Conservation (phyloP, 2,329 filamentous ascomycete species). For the Chalara sp. region DNA sequence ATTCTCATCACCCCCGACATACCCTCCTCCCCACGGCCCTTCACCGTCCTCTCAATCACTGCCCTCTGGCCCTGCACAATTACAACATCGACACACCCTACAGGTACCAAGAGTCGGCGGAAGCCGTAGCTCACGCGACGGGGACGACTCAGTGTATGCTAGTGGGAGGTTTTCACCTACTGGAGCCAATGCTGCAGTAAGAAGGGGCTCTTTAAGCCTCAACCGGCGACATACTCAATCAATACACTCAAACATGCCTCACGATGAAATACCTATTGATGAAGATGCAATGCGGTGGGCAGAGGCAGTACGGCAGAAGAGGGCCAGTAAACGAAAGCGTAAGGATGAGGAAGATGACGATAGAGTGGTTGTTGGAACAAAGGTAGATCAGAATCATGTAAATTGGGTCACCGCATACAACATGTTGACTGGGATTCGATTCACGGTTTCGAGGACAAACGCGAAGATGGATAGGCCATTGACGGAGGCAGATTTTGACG, state of each 20-base stretch:
- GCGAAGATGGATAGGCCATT: slow-evolving; percentile 90
- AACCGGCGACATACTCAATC: slow-evolving; percentile 77
- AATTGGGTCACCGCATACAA: slow-evolving; percentile 99
- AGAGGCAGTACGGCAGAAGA: slow-evolving; percentile 85
- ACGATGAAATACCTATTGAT: slow-evolving; percentile 79
- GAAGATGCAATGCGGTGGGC: slow-evolving; percentile 90
- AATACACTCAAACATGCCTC: slow-evolving; percentile 73
- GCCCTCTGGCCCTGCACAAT: slow-evolving; percentile 42
- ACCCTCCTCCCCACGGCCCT: slow-evolving; percentile 42
- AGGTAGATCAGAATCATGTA: slow-evolving; percentile 93
- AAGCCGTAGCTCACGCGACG: slow-evolving; percentile 67
- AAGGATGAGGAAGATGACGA: slow-evolving; percentile 89
- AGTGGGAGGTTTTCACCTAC: slow-evolving; percentile 77
- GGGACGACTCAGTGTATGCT: slow-evolving; percentile 58
- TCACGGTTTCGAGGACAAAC: slow-evolving; percentile 92
- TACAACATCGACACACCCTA: slow-evolving; percentile 80
- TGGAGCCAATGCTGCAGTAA: slow-evolving; percentile 44
- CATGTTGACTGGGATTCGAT: slow-evolving; percentile 98
- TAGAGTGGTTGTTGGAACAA: slow-evolving; percentile 89
- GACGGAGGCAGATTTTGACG: slow-evolving; percentile 85
- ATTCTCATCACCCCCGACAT: slow-evolving; percentile 59
- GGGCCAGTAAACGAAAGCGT: slow-evolving; percentile 77
- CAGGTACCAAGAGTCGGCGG: slow-evolving; percentile 70
- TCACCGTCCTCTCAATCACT: slow-evolving; percentile 29
- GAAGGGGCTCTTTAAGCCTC: slow-evolving; percentile 78